phyloP scores from a whole-genome alignment of 2,329 filamentous ascomycete species.

The Emericellopsis cladophorae region DNA sequence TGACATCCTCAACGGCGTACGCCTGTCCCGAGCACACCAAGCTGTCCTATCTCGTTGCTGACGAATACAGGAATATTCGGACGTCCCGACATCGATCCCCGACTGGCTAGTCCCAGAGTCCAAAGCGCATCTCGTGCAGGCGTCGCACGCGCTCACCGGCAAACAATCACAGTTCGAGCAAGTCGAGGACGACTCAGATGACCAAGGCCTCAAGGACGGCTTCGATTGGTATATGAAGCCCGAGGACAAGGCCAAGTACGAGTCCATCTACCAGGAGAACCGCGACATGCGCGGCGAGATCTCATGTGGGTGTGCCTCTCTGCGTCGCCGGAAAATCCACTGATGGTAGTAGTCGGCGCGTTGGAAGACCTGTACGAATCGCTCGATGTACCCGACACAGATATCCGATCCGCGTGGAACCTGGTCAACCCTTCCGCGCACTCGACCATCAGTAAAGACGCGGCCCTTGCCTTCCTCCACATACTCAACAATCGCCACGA shows the following conservation, averaged over 20 bases:
- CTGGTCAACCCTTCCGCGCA: constrained; percentile 84
- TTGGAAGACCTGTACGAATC: constrained; percentile 78
- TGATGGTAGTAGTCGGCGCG: constrained; percentile 47
- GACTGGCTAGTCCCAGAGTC: constrained; percentile 97
- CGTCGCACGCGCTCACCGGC: constrained; percentile 65
- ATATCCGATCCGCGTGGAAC: constrained; percentile 91
- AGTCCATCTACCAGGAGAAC: constrained; percentile 92
- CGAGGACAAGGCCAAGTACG: constrained; percentile 81
- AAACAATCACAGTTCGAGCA: constrained; percentile 74
- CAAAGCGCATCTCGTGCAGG: constrained; percentile 82
- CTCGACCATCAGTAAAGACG: constrained; percentile 83
- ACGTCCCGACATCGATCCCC: constrained; percentile 75
- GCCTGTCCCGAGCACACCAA: not conserved
- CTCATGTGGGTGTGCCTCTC: constrained; percentile 42
- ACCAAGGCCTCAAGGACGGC: constrained; percentile 77
- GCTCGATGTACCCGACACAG: constrained; percentile 60
- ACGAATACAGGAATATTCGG: constrained; percentile 59
- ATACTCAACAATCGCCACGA: constrained; percentile 95
- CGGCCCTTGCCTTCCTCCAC: constrained; percentile 85
- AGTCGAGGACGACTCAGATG: constrained; percentile 72
- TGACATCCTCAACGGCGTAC: constrained; percentile 86
- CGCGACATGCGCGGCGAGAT: constrained; percentile 78
- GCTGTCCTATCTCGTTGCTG: not conserved
- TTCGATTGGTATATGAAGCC: constrained; percentile 99
- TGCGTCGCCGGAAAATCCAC: not conserved